phyloP scores from a whole-genome alignment of 2,329 filamentous ascomycete genomes.

The Fusarium sarcochroum region DNA sequence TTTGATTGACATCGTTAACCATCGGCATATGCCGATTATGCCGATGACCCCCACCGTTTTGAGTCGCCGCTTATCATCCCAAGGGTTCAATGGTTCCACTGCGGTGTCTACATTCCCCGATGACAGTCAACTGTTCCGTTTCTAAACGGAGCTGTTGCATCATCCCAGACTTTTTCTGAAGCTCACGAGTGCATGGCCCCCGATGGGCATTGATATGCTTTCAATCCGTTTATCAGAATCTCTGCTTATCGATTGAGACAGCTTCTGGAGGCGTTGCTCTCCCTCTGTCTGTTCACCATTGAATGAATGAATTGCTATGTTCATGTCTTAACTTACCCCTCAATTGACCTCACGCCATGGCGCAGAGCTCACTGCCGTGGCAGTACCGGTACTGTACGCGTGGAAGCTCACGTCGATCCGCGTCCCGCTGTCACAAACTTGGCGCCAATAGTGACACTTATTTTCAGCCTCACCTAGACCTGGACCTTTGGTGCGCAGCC shows the following conservation, averaged over 20 bases:
- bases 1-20: neutral
- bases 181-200: too few species aligned
- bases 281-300: neutral
- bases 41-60: conserved; percentile 3
- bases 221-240: too few species aligned
- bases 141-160: too few species aligned
- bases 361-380: neutral
- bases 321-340: neutral
- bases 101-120: too few species aligned
- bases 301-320: neutral
- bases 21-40: conserved; percentile 5
- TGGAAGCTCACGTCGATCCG: neutral
- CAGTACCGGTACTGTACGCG: neutral
- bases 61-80: neutral
- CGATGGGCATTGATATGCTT: too few species aligned
- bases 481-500: neutral
- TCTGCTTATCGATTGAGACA: too few species aligned
- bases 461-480: neutral
- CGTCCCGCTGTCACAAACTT: neutral
- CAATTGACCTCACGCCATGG: neutral
- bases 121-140: too few species aligned
- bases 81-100: neutral
- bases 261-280: too few species aligned
- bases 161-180: too few species aligned
- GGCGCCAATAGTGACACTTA: neutral